Evolutionary conservation across 2,329 filamentous ascomycete species (phyloP).

Genomic region (Hysterium pulicare): DNA sequence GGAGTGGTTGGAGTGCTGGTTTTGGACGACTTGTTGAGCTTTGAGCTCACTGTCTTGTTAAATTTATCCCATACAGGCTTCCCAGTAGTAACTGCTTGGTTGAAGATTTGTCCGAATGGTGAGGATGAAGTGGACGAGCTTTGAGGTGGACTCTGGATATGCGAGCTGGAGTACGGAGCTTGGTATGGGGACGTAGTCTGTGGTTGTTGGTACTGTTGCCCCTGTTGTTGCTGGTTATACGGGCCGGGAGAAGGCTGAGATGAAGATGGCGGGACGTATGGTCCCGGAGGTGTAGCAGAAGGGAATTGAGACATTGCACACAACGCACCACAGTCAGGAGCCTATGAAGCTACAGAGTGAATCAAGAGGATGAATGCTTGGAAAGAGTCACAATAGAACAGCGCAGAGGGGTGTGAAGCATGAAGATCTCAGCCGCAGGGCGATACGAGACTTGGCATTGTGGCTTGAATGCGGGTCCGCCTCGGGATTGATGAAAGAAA

Average conservation of each 20-base stretch:
- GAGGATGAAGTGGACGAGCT: slow-evolving; percentile 17
- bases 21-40: slow-evolving; percentile 16
- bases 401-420: not conserved
- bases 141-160: slow-evolving; percentile 11
- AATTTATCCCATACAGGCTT: slow-evolving; percentile 36
- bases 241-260: not conserved
- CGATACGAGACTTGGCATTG: slow-evolving; percentile 12
- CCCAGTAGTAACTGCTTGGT: slow-evolving; percentile 33
- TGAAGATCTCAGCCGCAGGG: slow-evolving; percentile 8
- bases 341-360: slow-evolving; percentile 1
- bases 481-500: no score
- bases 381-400: no score
- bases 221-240: slow-evolving; percentile 14
- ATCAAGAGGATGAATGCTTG: no score
- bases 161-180: slow-evolving; percentile 10
- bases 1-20: slow-evolving; percentile 23
- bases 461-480: no score
- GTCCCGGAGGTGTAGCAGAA: slow-evolving; percentile 24
- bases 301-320: slow-evolving; percentile 37
- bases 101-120: slow-evolving; percentile 29
- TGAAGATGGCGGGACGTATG: slow-evolving; percentile 19
- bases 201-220: slow-evolving; percentile 14
- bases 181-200: slow-evolving; percentile 17
- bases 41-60: slow-evolving; percentile 34
- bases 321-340: no score